A percentile compares a stretch with the other conserved stretches of the same genome.
Conservation (phyloP, 176 grass and related monocot species). For the Aegilops tauschii region DNA sequence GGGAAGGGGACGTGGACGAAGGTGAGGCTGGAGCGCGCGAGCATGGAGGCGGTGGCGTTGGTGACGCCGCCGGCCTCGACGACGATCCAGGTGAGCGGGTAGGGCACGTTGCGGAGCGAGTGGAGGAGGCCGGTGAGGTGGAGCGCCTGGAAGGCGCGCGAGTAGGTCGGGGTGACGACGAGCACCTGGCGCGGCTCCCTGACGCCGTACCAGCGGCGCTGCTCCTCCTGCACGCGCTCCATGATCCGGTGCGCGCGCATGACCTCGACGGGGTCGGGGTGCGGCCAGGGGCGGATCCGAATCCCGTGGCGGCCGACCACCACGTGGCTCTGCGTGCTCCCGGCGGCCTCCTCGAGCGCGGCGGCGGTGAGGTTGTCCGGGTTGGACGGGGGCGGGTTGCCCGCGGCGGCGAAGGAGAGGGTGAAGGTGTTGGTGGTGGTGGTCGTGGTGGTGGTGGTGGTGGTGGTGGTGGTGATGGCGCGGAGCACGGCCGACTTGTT, state of each 20-base stretch:
- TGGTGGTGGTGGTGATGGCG: slow-evolving; percentile 54
- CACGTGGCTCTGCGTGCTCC: slow-evolving; percentile 62
- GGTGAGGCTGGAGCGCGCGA: slow-evolving; percentile 51
- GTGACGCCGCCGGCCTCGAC: slow-evolving; percentile 82
- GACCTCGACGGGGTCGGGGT: slow-evolving; percentile 84
- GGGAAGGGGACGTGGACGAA: slow-evolving; percentile 83
- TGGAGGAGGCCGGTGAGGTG: slow-evolving; percentile 87
- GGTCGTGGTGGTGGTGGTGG: not conserved
- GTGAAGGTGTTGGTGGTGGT: slow-evolving; percentile 83
- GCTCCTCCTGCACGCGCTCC: slow-evolving; percentile 83
- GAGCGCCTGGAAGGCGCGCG: slow-evolving; percentile 79
- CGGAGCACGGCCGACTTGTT: slow-evolving; percentile 28
- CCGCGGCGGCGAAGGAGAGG: slow-evolving; percentile 53
- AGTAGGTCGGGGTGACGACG: slow-evolving; percentile 74
- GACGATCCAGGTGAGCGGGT: slow-evolving; percentile 86
- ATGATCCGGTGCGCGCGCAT: slow-evolving; percentile 85
- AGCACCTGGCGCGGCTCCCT: slow-evolving; percentile 62
- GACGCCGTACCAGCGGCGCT: slow-evolving; percentile 76
- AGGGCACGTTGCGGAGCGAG: slow-evolving; percentile 71
- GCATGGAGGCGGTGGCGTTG: slow-evolving; percentile 65
- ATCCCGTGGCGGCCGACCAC: slow-evolving; percentile 89
- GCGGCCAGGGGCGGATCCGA: slow-evolving; percentile 91
- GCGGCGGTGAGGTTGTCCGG: slow-evolving; percentile 16
- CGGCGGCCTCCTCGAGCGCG: not conserved
- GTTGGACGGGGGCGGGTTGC: slow-evolving; percentile 32